A percentile compares a stretch with the other conserved stretches of the same genome.
phyloP scores from a whole-genome alignment of 805 yeast species.

The Metschnikowia orientalis region DNA sequence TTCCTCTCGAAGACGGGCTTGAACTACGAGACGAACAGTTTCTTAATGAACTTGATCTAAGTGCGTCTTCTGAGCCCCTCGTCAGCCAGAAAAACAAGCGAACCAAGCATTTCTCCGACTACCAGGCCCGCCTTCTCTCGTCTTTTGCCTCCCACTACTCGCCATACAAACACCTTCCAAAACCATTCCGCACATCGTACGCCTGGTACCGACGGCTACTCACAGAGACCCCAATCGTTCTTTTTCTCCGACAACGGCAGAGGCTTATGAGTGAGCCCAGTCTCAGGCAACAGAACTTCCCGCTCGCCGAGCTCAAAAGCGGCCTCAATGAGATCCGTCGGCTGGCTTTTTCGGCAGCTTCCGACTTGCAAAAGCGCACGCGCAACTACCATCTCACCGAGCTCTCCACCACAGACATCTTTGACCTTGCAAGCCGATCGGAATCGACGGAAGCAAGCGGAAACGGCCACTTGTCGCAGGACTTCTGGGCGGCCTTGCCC shows the following conservation, averaged over 20 bases:
- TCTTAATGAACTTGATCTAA: conserved; percentile 1
- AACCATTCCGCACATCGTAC: conserved; percentile 18
- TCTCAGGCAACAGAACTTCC: conserved; percentile 21
- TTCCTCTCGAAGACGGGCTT: conserved; percentile 11
- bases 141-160: conserved; percentile 24
- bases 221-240: conserved; percentile 25
- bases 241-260: conserved; percentile 26
- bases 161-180: conserved; percentile 19
- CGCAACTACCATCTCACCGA: conserved; percentile 33
- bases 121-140: conserved; percentile 24
- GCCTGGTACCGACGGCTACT: conserved; percentile 30
- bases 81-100: conserved; percentile 11
- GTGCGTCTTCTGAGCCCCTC: conserved; percentile 2
- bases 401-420: conserved; percentile 26
- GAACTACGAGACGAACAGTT: conserved; percentile 7
- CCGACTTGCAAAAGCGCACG: conserved; percentile 7
- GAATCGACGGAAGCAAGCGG: not conserved
- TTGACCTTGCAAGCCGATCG: conserved; percentile 23
- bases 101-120: conserved; percentile 20
- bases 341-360: conserved; percentile 5
- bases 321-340: conserved; percentile 11
- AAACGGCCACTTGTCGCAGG: not conserved
- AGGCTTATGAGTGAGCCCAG: conserved; percentile 26
- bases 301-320: conserved; percentile 15
- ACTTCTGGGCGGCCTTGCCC: conserved; percentile 1